Evolutionary conservation across 768 basidiomycete genomes (phyloP), one percentile per base, ranked within the genome.

Genomic region (Lentinus tigrinus): DNA sequence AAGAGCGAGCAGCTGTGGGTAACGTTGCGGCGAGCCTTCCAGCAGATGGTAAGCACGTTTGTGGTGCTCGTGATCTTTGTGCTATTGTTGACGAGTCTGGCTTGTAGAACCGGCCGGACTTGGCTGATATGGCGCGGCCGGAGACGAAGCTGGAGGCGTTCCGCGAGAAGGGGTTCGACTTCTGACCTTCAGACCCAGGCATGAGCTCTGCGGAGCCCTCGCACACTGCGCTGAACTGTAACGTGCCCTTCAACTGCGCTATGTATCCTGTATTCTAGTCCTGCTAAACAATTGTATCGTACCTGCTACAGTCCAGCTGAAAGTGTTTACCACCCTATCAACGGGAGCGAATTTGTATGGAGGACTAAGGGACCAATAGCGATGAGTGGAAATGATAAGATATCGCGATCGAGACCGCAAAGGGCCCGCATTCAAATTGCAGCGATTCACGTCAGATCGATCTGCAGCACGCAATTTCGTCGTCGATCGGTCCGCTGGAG

Each of bases 1-100:
- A 89, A 87, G 47, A 93, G 89, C 58, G 85, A 89, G 55, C 90
- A 93, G 62, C 76, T 98, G 31, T 98, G 95, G 97, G 81, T 84
- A 53, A 98, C 96, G 28, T 80, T 99, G 24, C 81, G 91, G 57
- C 82, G 94, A 42, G 84, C 91, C 10, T 83, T 98, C 63, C 67
- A 85, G 40, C 79, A 85, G 34, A 89, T 98, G 94, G 94, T 92
- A 60, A 49, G 81, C 73, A n/a, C 21, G 8, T 44, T 38, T 47
- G 48, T 24, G 5, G 23, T 28, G 38, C 44, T 26, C 50, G 42
- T 39, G 55, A 38, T 36, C 21, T 23, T 52, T 48, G 37, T 26
- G 31, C 21, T 44, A 47, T 46, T 13, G 23, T 57, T 47, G 54
- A 39, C 51, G 34, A n/a, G 43, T 46, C 24, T 27, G 23, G 46